Base-by-base conservation (phyloP, 176 grass and related monocot species). In the Triticum turgidum region DNA sequence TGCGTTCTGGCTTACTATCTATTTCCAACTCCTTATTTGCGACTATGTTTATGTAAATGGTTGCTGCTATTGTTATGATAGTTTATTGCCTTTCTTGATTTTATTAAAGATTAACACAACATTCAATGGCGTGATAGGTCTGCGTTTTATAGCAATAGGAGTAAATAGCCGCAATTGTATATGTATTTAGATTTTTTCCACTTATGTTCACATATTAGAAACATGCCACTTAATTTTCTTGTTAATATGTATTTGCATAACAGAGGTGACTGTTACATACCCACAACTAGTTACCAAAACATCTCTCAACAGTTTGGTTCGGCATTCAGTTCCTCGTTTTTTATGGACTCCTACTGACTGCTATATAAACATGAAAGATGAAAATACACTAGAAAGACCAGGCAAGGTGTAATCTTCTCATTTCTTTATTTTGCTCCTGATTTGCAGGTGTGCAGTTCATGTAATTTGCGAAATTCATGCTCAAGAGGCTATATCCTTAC, bases 381-480 rank as follows among this genome's bases (percentile, higher is more conserved):
- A 6, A 25, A 65, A 45, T 45, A 65, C 24, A 20, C 61, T 65
- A 45, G 38, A 47, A 45, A 80, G 14, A 77, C 73, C 27, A 77
- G 14, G 17, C 73, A 76, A 27, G 22, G 25, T 76, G 73, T 52
- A 76, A 82, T 78, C 30, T 71, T 62, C 10, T 77, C 69, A 80
- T 86, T 45, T 56, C 24, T 79, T 78, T 56, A n/a, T 45, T 79
- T 86, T 83, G 32, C 20, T 77, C 51, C 79, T 71, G 25, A 84
- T 82, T 86, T 76, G 86, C 91, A 98, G 96, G 96, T 98, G 29
- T 98, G 96, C 80, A 94, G 96, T 92, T 88, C 91, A 82, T 98
- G 96, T 82, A 95, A 69, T 86, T 86, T 95, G 83, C 85, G 93
- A 76, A 92, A 86, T 72, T 82, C 80, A 27, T 98, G 96, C 78